These are phyloP conservation scores for Dactylellina parvicollis DNA, from an alignment of 2,329 filamentous ascomycete species.

Conservation along the genomic window DNA sequence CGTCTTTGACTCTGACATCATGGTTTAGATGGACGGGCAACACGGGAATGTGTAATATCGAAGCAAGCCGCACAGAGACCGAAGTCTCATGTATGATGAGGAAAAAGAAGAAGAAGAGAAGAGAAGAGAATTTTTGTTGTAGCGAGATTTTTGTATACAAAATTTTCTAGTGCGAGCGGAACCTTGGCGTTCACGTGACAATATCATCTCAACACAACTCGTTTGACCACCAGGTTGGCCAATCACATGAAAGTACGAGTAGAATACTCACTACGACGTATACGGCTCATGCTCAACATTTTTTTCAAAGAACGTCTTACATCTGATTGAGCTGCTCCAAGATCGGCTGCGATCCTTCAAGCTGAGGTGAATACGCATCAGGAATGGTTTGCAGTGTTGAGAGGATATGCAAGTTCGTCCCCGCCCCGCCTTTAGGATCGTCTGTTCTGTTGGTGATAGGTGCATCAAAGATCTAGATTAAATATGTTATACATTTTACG, in stretches of 20 bases:
- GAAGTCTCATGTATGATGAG: constrained; percentile 48
- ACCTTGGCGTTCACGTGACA: constrained; percentile 48
- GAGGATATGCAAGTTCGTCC: not conserved
- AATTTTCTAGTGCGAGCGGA: constrained; percentile 29
- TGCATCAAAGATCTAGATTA: not conserved
- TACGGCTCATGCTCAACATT: no score
- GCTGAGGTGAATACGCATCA: constrained; percentile 19
- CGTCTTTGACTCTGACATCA: constrained; percentile 56
- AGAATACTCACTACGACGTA: no score
- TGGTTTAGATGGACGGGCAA: constrained; percentile 57
- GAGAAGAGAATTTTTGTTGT: constrained; percentile 48
- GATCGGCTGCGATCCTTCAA: constrained; percentile 8
- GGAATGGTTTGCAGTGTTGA: constrained; percentile 9
- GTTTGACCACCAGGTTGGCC: not conserved
- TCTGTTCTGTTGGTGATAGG: constrained; percentile 2
- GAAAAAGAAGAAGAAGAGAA: constrained; percentile 53
- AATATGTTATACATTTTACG: constrained; percentile 3
- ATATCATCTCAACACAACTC: constrained; percentile 25
- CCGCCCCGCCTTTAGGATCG: constrained; percentile 24
- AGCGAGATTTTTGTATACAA: constrained; percentile 39
- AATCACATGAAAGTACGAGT: no score
- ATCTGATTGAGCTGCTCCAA: not conserved
- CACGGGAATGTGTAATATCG: constrained; percentile 58
- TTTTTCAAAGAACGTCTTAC: not conserved
- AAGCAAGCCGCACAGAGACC: constrained; percentile 56